Evolutionary conservation across 2,329 filamentous ascomycete species (phyloP).

Genomic region (Aspergillus ochraceus): DNA sequence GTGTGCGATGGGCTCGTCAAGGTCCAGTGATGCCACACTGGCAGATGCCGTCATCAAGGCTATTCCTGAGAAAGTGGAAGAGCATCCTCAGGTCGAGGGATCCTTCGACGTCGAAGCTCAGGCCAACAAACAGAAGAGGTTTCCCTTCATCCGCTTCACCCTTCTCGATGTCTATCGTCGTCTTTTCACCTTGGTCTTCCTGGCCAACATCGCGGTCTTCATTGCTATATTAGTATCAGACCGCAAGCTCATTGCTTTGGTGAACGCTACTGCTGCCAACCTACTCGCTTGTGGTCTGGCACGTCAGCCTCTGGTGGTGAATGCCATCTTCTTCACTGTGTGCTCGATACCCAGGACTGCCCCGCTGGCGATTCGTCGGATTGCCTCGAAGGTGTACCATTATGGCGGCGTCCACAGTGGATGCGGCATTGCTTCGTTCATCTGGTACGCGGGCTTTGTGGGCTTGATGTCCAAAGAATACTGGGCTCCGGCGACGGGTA

Average conservation of each 20-base stretch:
- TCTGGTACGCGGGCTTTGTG: slow-evolving; percentile 48
- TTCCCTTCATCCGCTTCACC: slow-evolving; percentile 37
- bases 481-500: slow-evolving; percentile 22
- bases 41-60: slow-evolving; percentile 15
- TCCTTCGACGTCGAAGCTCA: slow-evolving; percentile 33
- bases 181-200: slow-evolving; percentile 44
- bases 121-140: slow-evolving; percentile 17
- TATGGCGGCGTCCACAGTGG: slow-evolving; percentile 57
- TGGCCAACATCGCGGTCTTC: slow-evolving; percentile 39
- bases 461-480: slow-evolving; percentile 36
- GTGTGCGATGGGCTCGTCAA: slow-evolving; percentile 12
- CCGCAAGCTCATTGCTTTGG: slow-evolving; percentile 37
- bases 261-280: slow-evolving; percentile 49
- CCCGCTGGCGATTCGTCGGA: slow-evolving; percentile 47
- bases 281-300: slow-evolving; percentile 49
- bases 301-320: slow-evolving; percentile 56
- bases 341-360: slow-evolving; percentile 46
- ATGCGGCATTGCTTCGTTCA: slow-evolving; percentile 48
- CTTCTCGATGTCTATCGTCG: slow-evolving; percentile 44
- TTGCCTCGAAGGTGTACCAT: slow-evolving; percentile 54
- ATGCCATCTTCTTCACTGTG: slow-evolving; percentile 49
- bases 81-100: slow-evolving; percentile 16
- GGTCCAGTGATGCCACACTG: slow-evolving; percentile 21
- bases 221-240: slow-evolving; percentile 37
- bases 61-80: slow-evolving; percentile 18